Evolutionary conservation across 1,139 yeast species (phyloP), one percentile per base, ranked within the genome.

Genomic region (Zygoascus meyerae): DNA sequence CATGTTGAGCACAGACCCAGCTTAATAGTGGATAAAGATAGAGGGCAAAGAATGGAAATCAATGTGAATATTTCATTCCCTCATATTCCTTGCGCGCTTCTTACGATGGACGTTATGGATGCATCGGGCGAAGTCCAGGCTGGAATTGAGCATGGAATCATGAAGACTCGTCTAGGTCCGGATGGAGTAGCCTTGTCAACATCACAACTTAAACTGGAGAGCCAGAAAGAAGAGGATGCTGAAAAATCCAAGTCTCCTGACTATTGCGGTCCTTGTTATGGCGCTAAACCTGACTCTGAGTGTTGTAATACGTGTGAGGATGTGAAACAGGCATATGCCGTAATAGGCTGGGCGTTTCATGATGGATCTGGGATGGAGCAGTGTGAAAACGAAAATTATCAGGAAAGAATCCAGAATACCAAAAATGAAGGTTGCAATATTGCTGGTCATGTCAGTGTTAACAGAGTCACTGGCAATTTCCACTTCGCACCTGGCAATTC

Each of bases 401-500:
- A 86, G 35, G 63, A 70, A 16, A 71, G 70, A 36, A 67, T 90
- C 46, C 74, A 71, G 44, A 75, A 73, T 12, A 74, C 83, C 57
- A 70, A 86, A 50, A 64, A 74, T 49, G 96, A 90, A 67, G 98
- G 98, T 7, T 92, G 98, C 68, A 75, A 95, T 55, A 73, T 92
- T 44, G 76, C 77, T 51, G 98, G 98, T 33, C 73, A 77, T 31
- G 83, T 95, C 8, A 73, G 79, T 58, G 79, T 92, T 60, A 86
- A 86, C 67, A 79, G 95, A 66, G 86, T 92, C 36, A 80, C 86
- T 29, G 98, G 98, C 36, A 85, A 87, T 61, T 70, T 92, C 56
- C 97, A 92, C 68, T 89, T 92, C 72, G 96, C 97, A 1, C 97
- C 98, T 1, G 98, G 98, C 16, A 80, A 77, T 50, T 78, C 85